Base-by-base conservation (phyloP, 2,329 filamentous ascomycete species). In the Beauveria asiatica region DNA sequence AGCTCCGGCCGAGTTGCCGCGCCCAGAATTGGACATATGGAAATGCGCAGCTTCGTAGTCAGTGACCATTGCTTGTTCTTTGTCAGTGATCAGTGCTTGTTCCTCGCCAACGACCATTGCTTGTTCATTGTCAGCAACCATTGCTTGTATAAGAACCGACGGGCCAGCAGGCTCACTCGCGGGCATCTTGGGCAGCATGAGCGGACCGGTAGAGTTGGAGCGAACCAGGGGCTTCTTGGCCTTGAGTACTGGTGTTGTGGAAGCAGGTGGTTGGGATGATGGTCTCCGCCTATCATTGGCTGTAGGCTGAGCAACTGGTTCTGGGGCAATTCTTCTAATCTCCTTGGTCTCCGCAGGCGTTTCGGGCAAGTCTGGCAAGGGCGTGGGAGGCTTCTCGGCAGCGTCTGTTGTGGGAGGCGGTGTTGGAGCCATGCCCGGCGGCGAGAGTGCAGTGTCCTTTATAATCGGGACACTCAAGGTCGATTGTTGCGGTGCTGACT, bases 131-230 rank as follows among this genome's bases (percentile, higher is more conserved):
- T 62, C 63, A 30, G 61, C 4, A 5, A 60, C 60, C 19, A 37
- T 37, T 16, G 64, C 66, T 30, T 70, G 70, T 2, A 72, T 79
- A 71, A 69, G 75, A 65, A 69, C 68, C 5, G 72, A 77, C 21
- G 77, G 77, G 1, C 75, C 70, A 25, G 70, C 69, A 10, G 82
- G 80, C 61, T 85, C 83, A 64, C 80, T 85, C 3, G 78, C 77
- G 10, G 73, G 70, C 21, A 73, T 64, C 19, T 65, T 62, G n/a
- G 75, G 73, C 8, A 76, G 63, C 39, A 68, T 69, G 44, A 77
- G 62, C 16, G 73, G 67, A 0, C 75, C 74, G 3, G 73, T 68
- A 2, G 74, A 76, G 19, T 76, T 73, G 30, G 73, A 76, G 42
- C 74, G 68, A 41, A 64, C 65, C 2, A 74, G 53, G 11, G 64